Evolutionary conservation across 2,329 filamentous ascomycete genomes (phyloP).

Genomic region (Rachicladosporium sp.): DNA sequence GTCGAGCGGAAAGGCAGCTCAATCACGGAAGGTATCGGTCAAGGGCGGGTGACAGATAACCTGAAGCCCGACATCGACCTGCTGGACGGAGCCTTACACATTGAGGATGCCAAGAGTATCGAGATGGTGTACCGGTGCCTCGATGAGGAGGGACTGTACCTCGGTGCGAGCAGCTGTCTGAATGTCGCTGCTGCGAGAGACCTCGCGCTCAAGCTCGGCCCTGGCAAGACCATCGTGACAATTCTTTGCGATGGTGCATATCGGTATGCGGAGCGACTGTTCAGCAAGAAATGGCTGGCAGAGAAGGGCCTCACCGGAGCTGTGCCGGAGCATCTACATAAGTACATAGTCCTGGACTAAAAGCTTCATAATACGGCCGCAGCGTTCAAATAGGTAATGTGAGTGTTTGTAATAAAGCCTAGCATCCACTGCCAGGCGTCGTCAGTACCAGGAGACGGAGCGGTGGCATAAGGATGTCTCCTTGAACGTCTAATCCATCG

Average conservation of each 20-base stretch:
- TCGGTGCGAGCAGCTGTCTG: constrained; percentile 83
- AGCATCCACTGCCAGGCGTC: too few species aligned
- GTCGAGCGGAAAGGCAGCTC: constrained; percentile 70
- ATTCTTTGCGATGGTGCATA: constrained; percentile 95
- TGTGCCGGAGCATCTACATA: constrained; percentile 73
- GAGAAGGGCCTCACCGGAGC: constrained; percentile 71
- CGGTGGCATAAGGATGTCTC: too few species aligned
- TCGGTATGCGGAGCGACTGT: constrained; percentile 84
- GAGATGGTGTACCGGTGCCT: constrained; percentile 96
- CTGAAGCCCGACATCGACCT: constrained; percentile 71
- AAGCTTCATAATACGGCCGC: background rate
- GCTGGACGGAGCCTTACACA: constrained; percentile 71
- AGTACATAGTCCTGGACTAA: constrained; percentile 85
- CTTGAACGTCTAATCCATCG: too few species aligned
- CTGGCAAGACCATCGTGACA: constrained; percentile 83
- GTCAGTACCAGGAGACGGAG: too few species aligned
- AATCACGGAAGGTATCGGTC: constrained; percentile 96
- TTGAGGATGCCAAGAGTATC: constrained; percentile 87
- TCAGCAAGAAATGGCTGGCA: constrained; percentile 81
- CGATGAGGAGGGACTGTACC: constrained; percentile 89
- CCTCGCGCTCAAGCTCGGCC: constrained; percentile 79
- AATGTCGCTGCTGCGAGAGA: constrained; percentile 95
- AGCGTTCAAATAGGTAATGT: too few species aligned
- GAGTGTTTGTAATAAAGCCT: too few species aligned
- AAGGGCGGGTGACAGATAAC: constrained; percentile 94